Percentiles rank a stretch among this genome's conserved stretches.
phyloP scores from a whole-genome alignment of 805 yeast genomes.

The Saturnispora hagleri region DNA sequence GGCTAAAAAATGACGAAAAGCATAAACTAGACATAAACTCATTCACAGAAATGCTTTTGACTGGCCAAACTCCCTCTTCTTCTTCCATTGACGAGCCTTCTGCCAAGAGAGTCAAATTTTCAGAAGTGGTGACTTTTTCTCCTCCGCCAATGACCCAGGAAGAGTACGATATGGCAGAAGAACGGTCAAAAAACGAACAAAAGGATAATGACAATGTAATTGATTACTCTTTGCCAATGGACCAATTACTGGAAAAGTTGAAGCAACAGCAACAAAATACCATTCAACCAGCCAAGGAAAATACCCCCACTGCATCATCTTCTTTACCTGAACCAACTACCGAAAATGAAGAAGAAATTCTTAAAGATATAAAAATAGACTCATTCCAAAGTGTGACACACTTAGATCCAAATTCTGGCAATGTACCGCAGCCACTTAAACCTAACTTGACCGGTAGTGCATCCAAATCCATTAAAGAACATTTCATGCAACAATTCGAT shows the following conservation, averaged over 20 bases:
- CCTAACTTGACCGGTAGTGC: conserved; percentile 48
- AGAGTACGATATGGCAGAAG: conserved; percentile 4
- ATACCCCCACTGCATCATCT: conserved; percentile 18
- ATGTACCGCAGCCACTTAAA: conserved; percentile 31
- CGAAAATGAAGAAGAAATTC: conserved; percentile 61
- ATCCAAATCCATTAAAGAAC: conserved; percentile 36
- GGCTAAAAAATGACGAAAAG: conserved; percentile 4
- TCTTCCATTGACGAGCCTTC: conserved; percentile 27
- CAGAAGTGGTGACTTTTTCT: conserved; percentile 47
- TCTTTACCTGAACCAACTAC: conserved; percentile 6
- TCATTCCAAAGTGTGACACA: conserved; percentile 13
- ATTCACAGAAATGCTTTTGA: conserved; percentile 73
- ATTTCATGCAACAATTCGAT: conserved; percentile 16
- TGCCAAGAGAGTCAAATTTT: conserved; percentile 57
- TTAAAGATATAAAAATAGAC: conserved; percentile 28
- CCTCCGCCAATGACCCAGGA: conserved; percentile 17
- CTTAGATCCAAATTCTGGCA: conserved; percentile 7
- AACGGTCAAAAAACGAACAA: conserved; percentile 13
- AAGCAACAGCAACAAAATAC: conserved; percentile 19
- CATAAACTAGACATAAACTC: conserved; percentile 68
- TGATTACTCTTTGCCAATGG: conserved; percentile 70
- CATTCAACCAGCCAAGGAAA: not conserved
- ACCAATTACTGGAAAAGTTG: conserved; percentile 48
- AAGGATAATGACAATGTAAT: conserved; percentile 19
- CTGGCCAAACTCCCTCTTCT: conserved; percentile 59